These are phyloP conservation scores for Hymenoscyphus fructigenus DNA, from an alignment of 2,329 filamentous ascomycete species.

Conservation along the genomic window DNA sequence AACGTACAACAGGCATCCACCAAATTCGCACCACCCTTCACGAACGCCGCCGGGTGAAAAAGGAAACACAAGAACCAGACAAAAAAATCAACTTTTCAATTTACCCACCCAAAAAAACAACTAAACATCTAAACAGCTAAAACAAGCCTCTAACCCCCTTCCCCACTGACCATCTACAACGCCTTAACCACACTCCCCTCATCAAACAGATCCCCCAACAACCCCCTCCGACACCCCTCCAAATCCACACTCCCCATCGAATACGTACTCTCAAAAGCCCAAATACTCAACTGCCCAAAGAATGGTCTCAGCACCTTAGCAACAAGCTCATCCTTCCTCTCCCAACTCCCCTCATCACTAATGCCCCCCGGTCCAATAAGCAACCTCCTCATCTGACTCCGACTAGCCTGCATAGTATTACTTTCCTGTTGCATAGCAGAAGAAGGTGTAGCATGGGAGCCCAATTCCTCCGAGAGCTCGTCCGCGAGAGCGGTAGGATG, in stretches of 20 bases:
- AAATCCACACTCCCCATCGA: constrained; percentile 71
- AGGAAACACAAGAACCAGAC: no score
- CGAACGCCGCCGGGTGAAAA: no score
- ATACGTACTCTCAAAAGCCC: constrained; percentile 90
- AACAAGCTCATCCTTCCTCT: constrained; percentile 67
- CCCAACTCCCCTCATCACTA: constrained; percentile 54
- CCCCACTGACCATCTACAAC: constrained; percentile 22
- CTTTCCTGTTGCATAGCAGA: constrained; percentile 27
- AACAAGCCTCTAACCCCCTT: no score
- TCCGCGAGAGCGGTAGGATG: constrained; percentile 77
- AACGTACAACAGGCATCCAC: no score
- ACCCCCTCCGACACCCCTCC: constrained; percentile 59
- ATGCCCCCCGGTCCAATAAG: constrained; percentile 47
- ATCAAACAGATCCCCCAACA: constrained; percentile 77
- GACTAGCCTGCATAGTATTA: constrained; percentile 26
- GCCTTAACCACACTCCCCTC: constrained; percentile 68
- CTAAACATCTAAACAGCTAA: no score
- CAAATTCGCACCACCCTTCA: no score
- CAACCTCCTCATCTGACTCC: constrained; percentile 36
- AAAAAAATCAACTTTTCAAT: no score
- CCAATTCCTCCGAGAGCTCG: constrained; percentile 74
- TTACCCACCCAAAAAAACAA: no score
- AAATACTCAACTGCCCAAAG: constrained; percentile 88
- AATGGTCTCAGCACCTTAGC: constrained; percentile 81
- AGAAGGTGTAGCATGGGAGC: constrained; percentile 27